Percentiles rank a stretch among this genome's conserved stretches.
These are phyloP conservation scores for Ajuga reptans DNA, from an alignment of 305 asterid genomes.

Conservation along the genomic window DNA sequence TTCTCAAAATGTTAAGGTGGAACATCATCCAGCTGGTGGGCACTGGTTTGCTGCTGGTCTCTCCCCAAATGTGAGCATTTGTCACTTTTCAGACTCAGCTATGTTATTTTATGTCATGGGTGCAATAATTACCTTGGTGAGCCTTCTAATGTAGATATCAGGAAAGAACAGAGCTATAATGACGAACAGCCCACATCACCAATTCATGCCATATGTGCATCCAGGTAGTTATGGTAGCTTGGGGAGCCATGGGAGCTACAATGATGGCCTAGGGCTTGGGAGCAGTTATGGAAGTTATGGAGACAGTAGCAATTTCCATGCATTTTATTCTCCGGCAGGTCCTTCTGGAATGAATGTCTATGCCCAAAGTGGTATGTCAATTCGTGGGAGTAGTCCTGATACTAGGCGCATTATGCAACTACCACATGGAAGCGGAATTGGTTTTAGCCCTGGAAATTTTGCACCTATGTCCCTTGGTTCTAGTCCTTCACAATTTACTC, in stretches of 20 bases:
- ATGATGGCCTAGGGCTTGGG: slow-evolving; percentile 68
- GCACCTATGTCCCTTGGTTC: slow-evolving; percentile 94
- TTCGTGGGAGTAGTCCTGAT: slow-evolving; percentile 87
- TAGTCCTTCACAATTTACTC: slow-evolving; percentile 96
- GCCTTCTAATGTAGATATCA: slow-evolving; percentile 52
- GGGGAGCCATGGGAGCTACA: slow-evolving; percentile 98
- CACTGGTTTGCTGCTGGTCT: slow-evolving; percentile 99
- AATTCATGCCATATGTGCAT: slow-evolving; percentile 61
- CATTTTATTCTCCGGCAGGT: slow-evolving; percentile 84
- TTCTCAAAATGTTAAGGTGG: slow-evolving; percentile 77
- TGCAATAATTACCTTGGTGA: slow-evolving; percentile 13
- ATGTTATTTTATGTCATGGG: slow-evolving; percentile 10
- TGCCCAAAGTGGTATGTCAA: slow-evolving; percentile 56
- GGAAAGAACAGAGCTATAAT: slow-evolving; percentile 58
- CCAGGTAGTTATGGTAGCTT: slow-evolving; percentile 92
- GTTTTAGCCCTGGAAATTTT: slow-evolving; percentile 86
- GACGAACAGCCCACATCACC: slow-evolving; percentile 79
- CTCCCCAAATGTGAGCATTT: slow-evolving; percentile 86
- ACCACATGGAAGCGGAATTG: slow-evolving; percentile 69
- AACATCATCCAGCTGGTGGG: slow-evolving; percentile 97
- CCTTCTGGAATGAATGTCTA: slow-evolving; percentile 78
- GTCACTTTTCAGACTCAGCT: slow-evolving; percentile 19
- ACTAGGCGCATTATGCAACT: slow-evolving; percentile 70
- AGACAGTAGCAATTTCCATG: slow-evolving; percentile 69
- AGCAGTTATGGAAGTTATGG: slow-evolving; percentile 96